Base-by-base conservation (phyloP, 2,329 filamentous ascomycete species). In the Amesomyces nigricolor region DNA sequence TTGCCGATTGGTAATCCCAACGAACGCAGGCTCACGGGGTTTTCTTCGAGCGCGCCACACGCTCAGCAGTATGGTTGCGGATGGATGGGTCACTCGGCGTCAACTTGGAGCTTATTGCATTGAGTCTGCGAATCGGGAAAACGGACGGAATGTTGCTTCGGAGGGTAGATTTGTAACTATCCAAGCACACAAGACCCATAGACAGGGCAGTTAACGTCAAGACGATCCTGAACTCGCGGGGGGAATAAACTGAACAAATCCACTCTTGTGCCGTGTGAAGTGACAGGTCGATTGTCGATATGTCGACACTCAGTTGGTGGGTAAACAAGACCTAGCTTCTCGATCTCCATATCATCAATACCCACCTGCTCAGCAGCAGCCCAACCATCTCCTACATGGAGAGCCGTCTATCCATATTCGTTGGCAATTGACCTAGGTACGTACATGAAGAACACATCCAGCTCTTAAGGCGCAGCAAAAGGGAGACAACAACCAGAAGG, bases 101-200 rank as follows among this genome's bases (percentile, higher is more conserved):
- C 64, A 63, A 61, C 59, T 61, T 63, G 65, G 62, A 60, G 62
- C 62, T 64, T 65, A 58, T 64, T 64, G 61, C 61, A 65, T 66
- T 64, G 56, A 65, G 59, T 62, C 58, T 63, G 63, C 62, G 59
- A 61, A 61, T 61, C 53, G 59, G 62, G 61, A 62, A 64, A 65
- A 61, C 52, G 64, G 56, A 63, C 54, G 62, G 59, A 51, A 58
- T 54, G 59, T 58, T 61, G 58, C 60, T 61, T 60, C 58, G 56
- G 51, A 48, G 50, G 52, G 57, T 54, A 55, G 54, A 54, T 60
- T 58, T 63, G 57, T 63, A 63, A 53, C 57, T 61, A 59, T 56
- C 53, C 51, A 57, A 19, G 43, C 47, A 58, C 46, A 59, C 19
- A 35, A 35, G 32, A 35, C 46, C 58, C 53, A 59, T 53, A 58